A percentile compares a stretch with the other conserved stretches of the same genome.
Conservation (phyloP, 495 filamentous ascomycete genomes). For the Penicillium macrosclerotiorum region DNA sequence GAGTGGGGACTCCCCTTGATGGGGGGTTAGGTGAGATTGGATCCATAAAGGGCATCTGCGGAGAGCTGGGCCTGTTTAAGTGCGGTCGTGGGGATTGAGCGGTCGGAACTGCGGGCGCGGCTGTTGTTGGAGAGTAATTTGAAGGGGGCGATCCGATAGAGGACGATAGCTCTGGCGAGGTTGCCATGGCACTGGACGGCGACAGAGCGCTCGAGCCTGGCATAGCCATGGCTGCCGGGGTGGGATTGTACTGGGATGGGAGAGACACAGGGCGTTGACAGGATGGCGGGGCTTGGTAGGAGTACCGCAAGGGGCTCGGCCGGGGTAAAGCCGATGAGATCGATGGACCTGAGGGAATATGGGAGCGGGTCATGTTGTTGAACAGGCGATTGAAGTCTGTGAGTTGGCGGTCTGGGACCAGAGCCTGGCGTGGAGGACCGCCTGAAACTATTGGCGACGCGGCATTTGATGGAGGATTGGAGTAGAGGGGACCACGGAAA, state of each 20-base stretch:
- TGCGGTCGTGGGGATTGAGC: slow-evolving; percentile 5
- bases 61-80: neutral
- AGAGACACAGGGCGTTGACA: slow-evolving; percentile 5
- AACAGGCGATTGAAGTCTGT: slow-evolving; percentile 39
- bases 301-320: slow-evolving; percentile 29
- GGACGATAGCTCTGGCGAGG: slow-evolving; percentile 17
- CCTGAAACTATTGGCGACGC: slow-evolving; percentile 5
- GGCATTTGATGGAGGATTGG: slow-evolving; percentile 2
- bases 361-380: slow-evolving; percentile 40
- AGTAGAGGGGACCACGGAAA: slow-evolving; percentile 12
- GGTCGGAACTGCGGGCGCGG: slow-evolving; percentile 4
- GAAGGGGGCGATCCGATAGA: slow-evolving; percentile 9
- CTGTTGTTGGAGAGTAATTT: slow-evolving; percentile 6
- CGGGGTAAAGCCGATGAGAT: slow-evolving; percentile 14
- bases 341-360: slow-evolving; percentile 23
- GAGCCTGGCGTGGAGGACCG: neutral
- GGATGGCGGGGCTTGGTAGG: slow-evolving; percentile 22
- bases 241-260: slow-evolving; percentile 11
- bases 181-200: neutral
- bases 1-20: slow-evolving; percentile 30
- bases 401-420: slow-evolving; percentile 13
- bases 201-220: neutral
- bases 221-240: slow-evolving; percentile 10
- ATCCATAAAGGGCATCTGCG: slow-evolving; percentile 24
- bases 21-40: slow-evolving; percentile 19